Conservation (phyloP, 2,329 filamentous ascomycete species). For the Aureobasidium sp. region DNA sequence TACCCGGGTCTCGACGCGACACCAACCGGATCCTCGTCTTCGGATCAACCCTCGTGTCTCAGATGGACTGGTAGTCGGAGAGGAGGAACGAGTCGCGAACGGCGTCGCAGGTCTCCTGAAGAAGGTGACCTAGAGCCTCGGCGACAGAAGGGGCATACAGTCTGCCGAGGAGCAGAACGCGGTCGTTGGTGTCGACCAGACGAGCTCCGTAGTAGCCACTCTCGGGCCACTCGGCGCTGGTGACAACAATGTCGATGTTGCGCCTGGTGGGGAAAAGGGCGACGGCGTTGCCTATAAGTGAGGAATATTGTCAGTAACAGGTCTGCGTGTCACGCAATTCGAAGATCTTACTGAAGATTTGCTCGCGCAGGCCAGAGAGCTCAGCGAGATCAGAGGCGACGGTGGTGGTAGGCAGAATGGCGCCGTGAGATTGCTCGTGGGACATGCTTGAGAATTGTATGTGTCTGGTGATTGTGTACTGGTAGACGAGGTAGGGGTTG, state of each 20-base stretch:
- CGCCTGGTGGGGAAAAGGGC: background rate
- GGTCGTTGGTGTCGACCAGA: background rate
- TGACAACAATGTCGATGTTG: background rate
- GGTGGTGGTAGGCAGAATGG: background rate
- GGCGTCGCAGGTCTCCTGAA: background rate
- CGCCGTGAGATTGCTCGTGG: background rate
- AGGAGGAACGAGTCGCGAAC: constrained; percentile 2
- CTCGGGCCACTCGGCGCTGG: constrained; percentile 3
- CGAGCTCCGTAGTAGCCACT: constrained; percentile 6
- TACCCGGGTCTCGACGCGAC: background rate
- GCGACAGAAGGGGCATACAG: background rate
- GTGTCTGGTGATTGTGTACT: background rate
- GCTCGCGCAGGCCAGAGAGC: background rate
- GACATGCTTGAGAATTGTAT: background rate
- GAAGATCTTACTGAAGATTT: background rate
- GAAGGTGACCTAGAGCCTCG: background rate
- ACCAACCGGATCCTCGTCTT: background rate
- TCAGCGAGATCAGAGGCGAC: background rate
- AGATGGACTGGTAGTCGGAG: background rate
- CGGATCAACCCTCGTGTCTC: background rate
- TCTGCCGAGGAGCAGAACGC: background rate
- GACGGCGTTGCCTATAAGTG: background rate
- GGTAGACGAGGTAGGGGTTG: background rate
- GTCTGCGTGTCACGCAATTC: background rate
- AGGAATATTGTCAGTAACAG: background rate